Evolutionary conservation across 2,329 filamentous ascomycete genomes (phyloP).

Genomic region (Ophiostoma triangulosporum): DNA sequence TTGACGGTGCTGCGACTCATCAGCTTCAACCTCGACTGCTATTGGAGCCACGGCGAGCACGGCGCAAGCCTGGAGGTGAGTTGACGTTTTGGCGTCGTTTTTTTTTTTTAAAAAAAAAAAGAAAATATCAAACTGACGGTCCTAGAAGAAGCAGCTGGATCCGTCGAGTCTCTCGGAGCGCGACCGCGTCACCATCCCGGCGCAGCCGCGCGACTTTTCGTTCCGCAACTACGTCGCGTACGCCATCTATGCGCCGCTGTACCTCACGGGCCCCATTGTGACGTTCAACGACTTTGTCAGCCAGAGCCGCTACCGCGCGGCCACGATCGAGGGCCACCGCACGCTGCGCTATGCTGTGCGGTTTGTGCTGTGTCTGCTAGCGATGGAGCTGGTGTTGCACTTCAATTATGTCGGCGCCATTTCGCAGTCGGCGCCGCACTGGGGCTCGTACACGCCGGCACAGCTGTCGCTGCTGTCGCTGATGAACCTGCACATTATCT

Average conservation of each 20-base stretch:
- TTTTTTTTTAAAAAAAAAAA: neutral
- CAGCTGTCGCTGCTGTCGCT: conserved; percentile 84
- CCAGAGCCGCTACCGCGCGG: conserved; percentile 60
- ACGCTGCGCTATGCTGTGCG: conserved; percentile 73
- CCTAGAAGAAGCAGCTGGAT: conserved; percentile 94
- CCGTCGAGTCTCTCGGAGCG: conserved; percentile 74
- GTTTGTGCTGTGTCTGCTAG: conserved; percentile 64
- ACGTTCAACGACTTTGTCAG: conserved; percentile 98
- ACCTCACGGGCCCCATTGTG: conserved; percentile 82
- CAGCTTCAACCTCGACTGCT: conserved; percentile 94
- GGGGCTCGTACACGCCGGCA: conserved; percentile 71
- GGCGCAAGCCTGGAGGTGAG: conserved; percentile 68
- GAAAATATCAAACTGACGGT: too few relatives aligned
- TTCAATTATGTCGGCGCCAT: conserved; percentile 92
- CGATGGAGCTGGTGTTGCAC: conserved; percentile 86
- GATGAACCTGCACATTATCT: conserved; percentile 94
- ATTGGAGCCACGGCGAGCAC: conserved; percentile 67
- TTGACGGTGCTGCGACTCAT: conserved; percentile 84
- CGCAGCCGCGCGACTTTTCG: conserved; percentile 54
- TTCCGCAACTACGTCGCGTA: conserved; percentile 87
- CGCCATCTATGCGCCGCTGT: conserved; percentile 80
- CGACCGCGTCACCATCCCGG: conserved; percentile 69
- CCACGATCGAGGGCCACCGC: conserved; percentile 55
- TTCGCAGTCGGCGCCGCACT: conserved; percentile 63
- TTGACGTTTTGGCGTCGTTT: neutral